Conservation (phyloP, 345 rosid species). For the Ceriops zippeliana region DNA sequence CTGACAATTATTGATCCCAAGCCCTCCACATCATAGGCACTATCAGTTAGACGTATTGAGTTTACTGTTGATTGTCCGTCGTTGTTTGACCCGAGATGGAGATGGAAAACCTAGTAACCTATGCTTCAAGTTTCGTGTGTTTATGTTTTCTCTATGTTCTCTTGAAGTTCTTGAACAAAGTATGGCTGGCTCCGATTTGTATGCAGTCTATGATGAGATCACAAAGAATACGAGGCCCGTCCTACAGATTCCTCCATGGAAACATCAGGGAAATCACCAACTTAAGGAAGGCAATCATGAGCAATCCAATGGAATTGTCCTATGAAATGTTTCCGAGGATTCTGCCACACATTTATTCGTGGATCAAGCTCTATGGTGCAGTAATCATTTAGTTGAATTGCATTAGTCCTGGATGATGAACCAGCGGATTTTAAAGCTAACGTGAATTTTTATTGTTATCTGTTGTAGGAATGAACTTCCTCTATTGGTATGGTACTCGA, state of each 20-base stretch:
- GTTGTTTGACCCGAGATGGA: conserved; percentile 8
- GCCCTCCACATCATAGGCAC: neutral
- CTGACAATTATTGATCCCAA: neutral
- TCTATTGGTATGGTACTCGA: conserved; percentile 33
- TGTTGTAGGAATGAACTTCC: conserved; percentile 31
- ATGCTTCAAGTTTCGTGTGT: conserved; percentile 8
- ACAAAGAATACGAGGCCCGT: conserved; percentile 31
- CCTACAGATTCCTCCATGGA: conserved; percentile 29
- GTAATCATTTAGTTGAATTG: too few relatives aligned
- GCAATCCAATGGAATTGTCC: conserved; percentile 19
- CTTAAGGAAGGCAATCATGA: neutral
- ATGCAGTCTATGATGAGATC: conserved; percentile 16
- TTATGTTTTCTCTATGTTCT: conserved; percentile 5
- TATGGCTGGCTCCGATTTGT: conserved; percentile 24
- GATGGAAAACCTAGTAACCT: conserved; percentile 17
- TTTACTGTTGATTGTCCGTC: too few relatives aligned
- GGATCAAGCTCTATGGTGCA: conserved; percentile 29
- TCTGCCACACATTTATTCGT: conserved; percentile 28
- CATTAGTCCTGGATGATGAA: too few relatives aligned
- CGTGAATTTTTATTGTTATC: neutral
- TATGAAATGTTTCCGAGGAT: conserved; percentile 25
- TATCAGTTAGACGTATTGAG: too few relatives aligned
- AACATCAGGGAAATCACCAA: conserved; percentile 16
- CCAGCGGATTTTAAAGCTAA: neutral
- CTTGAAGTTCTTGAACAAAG: conserved; percentile 11